Base-by-base conservation (phyloP, 495 filamentous ascomycete genomes). In the Ascobolus immersus region DNA sequence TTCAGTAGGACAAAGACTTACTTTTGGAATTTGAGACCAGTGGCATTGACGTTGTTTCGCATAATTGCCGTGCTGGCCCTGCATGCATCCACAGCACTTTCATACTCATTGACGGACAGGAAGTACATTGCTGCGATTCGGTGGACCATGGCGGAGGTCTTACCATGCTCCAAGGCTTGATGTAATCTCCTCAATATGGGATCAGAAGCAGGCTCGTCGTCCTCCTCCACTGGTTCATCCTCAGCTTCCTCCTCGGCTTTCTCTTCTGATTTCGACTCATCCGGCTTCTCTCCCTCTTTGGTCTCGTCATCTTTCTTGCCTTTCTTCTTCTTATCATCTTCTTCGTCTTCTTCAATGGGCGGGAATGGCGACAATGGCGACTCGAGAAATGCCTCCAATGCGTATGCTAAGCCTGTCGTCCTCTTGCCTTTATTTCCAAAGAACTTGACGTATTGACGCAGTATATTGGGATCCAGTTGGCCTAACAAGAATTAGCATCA, bases 321-420 rank as follows among this genome's bases (percentile, higher is more conserved):
- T 34, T 45, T 55, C 8, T 53, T 44, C 25, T 48, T 38, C 13
- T 47, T 45, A 5, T 55, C 53, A 11, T 51, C 55, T 9, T 54
- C 46, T 27, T 50, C 42, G 2, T 54, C 52, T 6, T 45, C 45
- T 32, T 53, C 45, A 13, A 44, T 39, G 4, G 41, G 45, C 22
- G 69, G 71, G 39, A 91, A 92, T 5, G 80, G 77, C 1, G 81
- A 91, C 5, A 92, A 56, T 36, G 82, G 73, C 49, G 80, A 86
- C 13, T 60, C 64, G 38, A 94, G 51, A 39, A 75, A 94, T 0
- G 71, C 78, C 40, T 67, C 69, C 15, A 94, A 54, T 23, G 91
- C 68, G 40, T 78, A 77, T 32, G 64, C 63, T 3, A 93, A 62
- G 12, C 84, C 81, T 40, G 65, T 65, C n/a, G n/a, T n/a, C n/a